Evolutionary conservation across 305 asterid genomes (phyloP).

Genomic region (Rubia tinctorum): DNA sequence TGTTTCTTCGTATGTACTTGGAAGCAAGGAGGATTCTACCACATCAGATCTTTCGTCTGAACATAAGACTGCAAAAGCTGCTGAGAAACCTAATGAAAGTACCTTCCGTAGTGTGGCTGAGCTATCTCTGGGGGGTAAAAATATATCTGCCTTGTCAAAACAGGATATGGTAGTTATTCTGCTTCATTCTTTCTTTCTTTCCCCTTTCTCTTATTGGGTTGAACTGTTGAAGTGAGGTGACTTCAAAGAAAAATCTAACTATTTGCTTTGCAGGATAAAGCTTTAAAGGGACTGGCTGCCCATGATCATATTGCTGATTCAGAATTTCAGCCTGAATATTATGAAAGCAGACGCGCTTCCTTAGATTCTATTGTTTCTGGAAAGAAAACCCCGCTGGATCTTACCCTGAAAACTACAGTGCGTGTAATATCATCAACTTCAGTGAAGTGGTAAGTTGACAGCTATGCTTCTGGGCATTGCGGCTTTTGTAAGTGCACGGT

Average conservation of each 20-base stretch:
- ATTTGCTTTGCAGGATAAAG: conserved; percentile 60
- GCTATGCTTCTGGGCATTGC: conserved; percentile 14
- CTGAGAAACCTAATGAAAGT: conserved; percentile 35
- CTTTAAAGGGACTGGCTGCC: conserved; percentile 70
- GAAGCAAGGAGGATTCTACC: conserved; percentile 37
- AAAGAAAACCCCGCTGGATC: conserved; percentile 67
- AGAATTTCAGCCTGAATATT: conserved; percentile 35
- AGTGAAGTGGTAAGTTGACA: conserved; percentile 65
- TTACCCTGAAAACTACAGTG: conserved; percentile 74
- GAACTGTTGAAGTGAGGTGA: too few species aligned
- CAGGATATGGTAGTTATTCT: conserved; percentile 65
- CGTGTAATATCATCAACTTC: conserved; percentile 65
- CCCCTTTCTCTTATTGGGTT: too few species aligned
- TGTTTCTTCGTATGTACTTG: conserved; percentile 25
- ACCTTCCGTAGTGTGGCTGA: conserved; percentile 67
- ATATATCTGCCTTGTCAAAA: conserved; percentile 37
- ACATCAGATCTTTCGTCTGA: conserved; percentile 40
- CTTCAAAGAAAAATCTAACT: conserved; percentile 4
- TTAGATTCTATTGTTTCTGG: conserved; percentile 59
- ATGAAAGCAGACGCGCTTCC: conserved; percentile 32
- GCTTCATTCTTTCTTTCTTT: background rate
- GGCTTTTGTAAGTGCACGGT: background rate
- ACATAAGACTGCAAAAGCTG: conserved; percentile 31
- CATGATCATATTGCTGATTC: conserved; percentile 48
- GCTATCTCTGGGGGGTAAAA: conserved; percentile 54